Evolutionary conservation across 2,329 filamentous ascomycete species (phyloP), one percentile per base, ranked within the genome.

Genomic region (Cladophialophora psammophila): DNA sequence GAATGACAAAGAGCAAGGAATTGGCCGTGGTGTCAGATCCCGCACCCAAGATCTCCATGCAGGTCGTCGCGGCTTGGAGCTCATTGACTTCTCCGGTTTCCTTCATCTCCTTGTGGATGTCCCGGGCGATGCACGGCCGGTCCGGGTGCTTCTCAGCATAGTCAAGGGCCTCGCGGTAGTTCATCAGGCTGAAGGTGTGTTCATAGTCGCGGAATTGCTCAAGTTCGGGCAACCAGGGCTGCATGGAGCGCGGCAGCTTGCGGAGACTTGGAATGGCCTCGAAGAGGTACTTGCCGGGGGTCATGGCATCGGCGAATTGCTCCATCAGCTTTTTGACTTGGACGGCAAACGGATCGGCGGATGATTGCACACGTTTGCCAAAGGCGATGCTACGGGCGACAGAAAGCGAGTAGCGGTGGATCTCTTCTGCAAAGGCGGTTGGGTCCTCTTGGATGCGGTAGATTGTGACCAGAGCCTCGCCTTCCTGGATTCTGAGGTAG

Each of bases 351-450:
- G 81, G 67, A 0, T 82, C 82, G 64, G 84, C 81, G 55, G 64
- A 48, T 10, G 48, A 65, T 5, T 66, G 55, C 48, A 84, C 81
- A 5, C 82, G 80, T 65, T 83, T 81, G 0, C 83, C 83, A 68
- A 84, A 85, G 5, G 82, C 78, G 3, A 85, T 81, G 9, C 79
- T 82, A 67, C 84, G 84, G 3, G 84, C 81, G 36, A 85, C 77
- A 67, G 79, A 81, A 2, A 80, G 78, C 0, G 82, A 82, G 69
- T 82, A 85, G 0, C 81, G 76, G 71, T 84, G 80, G 26, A 85
- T 35, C 3, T 62, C 20, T 7, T 55, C 48, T 7, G 13, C n/a
- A 18, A 62, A 62, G 6, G 32, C 13, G 20, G 32, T 18, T 8
- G 45, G 48, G 31, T 62, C 9, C 20, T 62, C 32, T 26, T 34